A percentile compares a stretch with the other conserved stretches of the same genome.
Evolutionary conservation across 2,329 filamentous ascomycete genomes (phyloP).

Genomic region (Emydomyces testavorans): DNA sequence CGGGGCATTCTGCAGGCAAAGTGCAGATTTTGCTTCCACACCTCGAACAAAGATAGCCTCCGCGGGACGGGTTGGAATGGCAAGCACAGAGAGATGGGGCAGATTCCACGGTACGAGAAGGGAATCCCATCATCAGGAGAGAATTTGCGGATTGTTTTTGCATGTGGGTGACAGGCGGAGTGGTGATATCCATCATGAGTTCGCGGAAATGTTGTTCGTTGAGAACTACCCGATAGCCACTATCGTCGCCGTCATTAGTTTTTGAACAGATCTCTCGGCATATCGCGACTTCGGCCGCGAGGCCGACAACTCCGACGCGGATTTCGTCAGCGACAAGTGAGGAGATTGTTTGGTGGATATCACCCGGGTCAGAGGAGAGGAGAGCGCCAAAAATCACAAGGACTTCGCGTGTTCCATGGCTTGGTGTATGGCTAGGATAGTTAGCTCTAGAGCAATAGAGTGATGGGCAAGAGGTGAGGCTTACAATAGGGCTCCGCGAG

Average conservation of each 20-base stretch:
- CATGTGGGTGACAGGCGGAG: conserved; percentile 70
- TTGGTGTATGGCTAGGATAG: conserved; percentile 61
- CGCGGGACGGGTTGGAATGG: conserved; percentile 67
- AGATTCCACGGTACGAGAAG: conserved; percentile 66
- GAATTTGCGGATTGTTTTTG: conserved; percentile 39
- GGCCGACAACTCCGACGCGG: conserved; percentile 75
- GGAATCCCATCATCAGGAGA: conserved; percentile 96
- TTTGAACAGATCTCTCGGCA: conserved; percentile 78
- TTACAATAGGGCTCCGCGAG: conserved; percentile 75
- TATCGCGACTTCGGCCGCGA: conserved; percentile 84
- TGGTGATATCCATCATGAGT: conserved; percentile 77
- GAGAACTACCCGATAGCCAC: conserved; percentile 69
- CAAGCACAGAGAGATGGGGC: conserved; percentile 74
- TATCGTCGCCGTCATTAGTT: conserved; percentile 66
- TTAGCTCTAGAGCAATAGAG: background rate
- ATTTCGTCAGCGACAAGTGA: conserved; percentile 71
- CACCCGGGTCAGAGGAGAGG: conserved; percentile 80
- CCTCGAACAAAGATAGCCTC: conserved; percentile 83
- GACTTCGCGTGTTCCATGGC: conserved; percentile 85
- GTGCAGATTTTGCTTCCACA: conserved; percentile 83
- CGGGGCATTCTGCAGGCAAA: conserved; percentile 79
- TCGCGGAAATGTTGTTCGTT: conserved; percentile 82
- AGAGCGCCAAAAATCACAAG: conserved; percentile 86
- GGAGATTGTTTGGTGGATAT: conserved; percentile 82
- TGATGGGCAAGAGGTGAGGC: conserved; percentile 19